A percentile compares a stretch with the other conserved stretches of the same genome.
Conservation (phyloP, 176 grass and related monocot species). For the Coix lacrymajobi region DNA sequence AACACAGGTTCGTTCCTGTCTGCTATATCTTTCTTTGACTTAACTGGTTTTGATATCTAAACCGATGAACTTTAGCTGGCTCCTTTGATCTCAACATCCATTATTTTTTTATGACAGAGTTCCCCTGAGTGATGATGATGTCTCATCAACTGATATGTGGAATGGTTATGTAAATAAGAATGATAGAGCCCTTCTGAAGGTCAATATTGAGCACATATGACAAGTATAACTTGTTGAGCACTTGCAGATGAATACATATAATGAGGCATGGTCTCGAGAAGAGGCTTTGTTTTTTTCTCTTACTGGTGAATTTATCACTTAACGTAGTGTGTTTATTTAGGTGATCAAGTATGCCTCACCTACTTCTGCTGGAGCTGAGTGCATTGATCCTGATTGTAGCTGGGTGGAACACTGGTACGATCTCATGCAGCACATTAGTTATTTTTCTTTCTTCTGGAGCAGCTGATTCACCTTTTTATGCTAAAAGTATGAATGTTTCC, state of each 20-base stretch:
- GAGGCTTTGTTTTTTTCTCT: neutral
- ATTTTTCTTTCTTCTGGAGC: neutral
- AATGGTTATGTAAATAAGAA: conserved; percentile 89
- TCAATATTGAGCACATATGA: conserved; percentile 25
- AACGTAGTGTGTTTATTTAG: conserved; percentile 42
- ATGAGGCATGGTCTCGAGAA: neutral
- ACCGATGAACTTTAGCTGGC: neutral
- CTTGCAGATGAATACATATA: conserved; percentile 24
- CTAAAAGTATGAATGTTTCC: neutral
- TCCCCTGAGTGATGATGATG: conserved; percentile 39
- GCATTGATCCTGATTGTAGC: conserved; percentile 86
- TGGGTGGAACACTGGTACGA: conserved; percentile 96
- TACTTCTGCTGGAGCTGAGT: conserved; percentile 91
- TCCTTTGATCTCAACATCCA: neutral
- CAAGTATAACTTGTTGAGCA: conserved; percentile 5
- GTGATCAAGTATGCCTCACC: conserved; percentile 85
- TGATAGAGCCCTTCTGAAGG: conserved; percentile 94
- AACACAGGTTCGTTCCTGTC: conserved; percentile 52
- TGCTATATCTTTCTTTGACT: neutral
- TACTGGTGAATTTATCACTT: conserved; percentile 14
- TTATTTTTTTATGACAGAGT: conserved; percentile 48
- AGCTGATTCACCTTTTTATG: neutral
- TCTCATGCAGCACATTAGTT: conserved; percentile 19
- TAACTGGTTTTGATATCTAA: conserved; percentile 3
- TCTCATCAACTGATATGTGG: conserved; percentile 39